Conservation (phyloP, 352 stramenopile genomes). For the Pseudoperonospora humuli region DNA sequence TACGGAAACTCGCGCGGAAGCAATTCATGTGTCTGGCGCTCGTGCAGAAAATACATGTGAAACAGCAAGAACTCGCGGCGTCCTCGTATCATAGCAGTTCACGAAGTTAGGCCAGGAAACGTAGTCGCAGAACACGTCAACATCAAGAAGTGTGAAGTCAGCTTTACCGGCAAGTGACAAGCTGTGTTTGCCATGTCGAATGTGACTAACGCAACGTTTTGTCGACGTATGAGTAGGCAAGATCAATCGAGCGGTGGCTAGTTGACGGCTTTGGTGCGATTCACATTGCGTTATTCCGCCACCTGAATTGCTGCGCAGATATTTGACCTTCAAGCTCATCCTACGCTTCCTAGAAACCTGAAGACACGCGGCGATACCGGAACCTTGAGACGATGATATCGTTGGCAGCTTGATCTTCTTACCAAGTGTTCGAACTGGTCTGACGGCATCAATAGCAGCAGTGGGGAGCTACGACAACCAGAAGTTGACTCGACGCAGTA, state of each 20-base stretch:
- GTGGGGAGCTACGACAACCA: too few relatives aligned
- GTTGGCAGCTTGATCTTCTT: too few relatives aligned
- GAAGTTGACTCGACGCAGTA: conserved; percentile 5
- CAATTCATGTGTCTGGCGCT: conserved; percentile 88
- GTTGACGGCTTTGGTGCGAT: too few relatives aligned
- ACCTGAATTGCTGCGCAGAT: not conserved
- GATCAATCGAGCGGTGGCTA: too few relatives aligned
- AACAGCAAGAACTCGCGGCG: conserved; percentile 54
- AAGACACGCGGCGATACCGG: too few relatives aligned
- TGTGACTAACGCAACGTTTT: too few relatives aligned
- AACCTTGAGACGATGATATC: too few relatives aligned
- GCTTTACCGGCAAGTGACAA: not conserved
- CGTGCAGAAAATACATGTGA: conserved; percentile 80
- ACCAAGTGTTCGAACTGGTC: too few relatives aligned
- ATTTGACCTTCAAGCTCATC: conserved; percentile 16
- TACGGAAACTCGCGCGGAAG: conserved; percentile 83
- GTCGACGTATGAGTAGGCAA: too few relatives aligned
- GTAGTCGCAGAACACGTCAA: conserved; percentile 30
- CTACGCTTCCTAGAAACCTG: conserved; percentile 19
- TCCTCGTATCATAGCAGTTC: conserved; percentile 48
- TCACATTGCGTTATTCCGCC: not conserved
- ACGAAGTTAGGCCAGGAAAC: conserved; percentile 17
- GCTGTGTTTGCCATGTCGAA: too few relatives aligned
- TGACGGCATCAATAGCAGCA: too few relatives aligned
- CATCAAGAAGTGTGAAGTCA: conserved; percentile 19